Evolutionary conservation across 164 flowering plant genomes (phyloP).

Genomic region (Houttuynia cordata): DNA sequence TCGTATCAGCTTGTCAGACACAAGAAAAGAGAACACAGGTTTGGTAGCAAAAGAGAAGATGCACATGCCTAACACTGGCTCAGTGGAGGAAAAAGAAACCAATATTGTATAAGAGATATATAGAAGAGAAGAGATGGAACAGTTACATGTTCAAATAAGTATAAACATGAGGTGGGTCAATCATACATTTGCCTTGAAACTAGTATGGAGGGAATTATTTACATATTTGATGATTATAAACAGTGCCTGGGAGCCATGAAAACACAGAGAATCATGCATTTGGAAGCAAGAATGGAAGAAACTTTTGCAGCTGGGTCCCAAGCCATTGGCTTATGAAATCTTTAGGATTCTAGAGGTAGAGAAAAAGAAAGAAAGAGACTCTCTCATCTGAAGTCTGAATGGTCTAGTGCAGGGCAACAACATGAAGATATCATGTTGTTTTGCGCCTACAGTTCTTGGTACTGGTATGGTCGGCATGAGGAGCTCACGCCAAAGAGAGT

Average conservation of each 20-base stretch:
- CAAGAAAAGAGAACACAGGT: slow-evolving; percentile 17
- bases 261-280: no score
- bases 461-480: no score
- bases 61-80: slow-evolving; percentile 54
- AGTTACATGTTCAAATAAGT: no score
- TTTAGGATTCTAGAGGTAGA: not conserved
- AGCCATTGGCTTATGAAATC: no score
- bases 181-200: slow-evolving; percentile 10
- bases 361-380: not conserved
- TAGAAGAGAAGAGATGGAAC: no score
- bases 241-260: not conserved
- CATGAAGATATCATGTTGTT: no score
- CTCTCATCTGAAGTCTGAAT: no score
- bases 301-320: no score
- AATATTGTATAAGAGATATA: not conserved
- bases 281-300: no score
- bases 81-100: slow-evolving; percentile 24
- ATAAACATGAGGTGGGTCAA: slow-evolving; percentile 6
- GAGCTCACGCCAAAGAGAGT: no score
- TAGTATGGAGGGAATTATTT: slow-evolving; percentile 1
- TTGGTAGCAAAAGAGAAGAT: slow-evolving; percentile 26
- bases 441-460: no score
- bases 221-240: not conserved
- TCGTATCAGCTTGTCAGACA: slow-evolving; percentile 23
- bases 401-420: no score